Evolutionary conservation across 1,139 yeast genomes (phyloP).

Genomic region (Nakaseomyces sp.): DNA sequence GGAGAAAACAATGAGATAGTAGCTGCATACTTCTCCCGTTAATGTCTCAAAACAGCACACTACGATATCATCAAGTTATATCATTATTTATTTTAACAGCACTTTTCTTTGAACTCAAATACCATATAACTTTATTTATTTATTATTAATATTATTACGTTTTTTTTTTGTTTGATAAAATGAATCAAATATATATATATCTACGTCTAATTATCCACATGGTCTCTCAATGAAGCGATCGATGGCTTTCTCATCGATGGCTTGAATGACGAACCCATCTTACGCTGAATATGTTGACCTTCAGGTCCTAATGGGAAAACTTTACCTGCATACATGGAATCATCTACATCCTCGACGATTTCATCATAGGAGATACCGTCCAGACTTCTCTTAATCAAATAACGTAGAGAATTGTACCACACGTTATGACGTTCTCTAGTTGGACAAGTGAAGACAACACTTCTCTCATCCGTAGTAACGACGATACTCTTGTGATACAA

Average conservation of each 20-base stretch:
- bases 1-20: no score
- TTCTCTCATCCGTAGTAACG: slow-evolving; percentile 59
- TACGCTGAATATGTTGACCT: slow-evolving; percentile 2
- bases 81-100: no score
- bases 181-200: neutral
- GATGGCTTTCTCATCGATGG: neutral
- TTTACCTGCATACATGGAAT: slow-evolving; percentile 21
- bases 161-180: neutral
- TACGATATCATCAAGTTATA: no score
- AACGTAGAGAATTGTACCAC: slow-evolving; percentile 82
- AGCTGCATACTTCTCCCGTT: no score
- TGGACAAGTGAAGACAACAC: slow-evolving; percentile 76
- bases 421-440: slow-evolving; percentile 82
- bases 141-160: neutral
- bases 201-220: neutral
- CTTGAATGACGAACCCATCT: neutral
- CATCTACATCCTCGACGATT: slow-evolving; percentile 18
- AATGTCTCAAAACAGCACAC: no score
- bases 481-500: slow-evolving; percentile 77
- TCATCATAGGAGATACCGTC: slow-evolving; percentile 49
- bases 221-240: neutral
- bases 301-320: slow-evolving; percentile 14
- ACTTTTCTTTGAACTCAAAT: no score
- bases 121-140: no score
- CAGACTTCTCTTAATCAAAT: slow-evolving; percentile 59